Evolutionary conservation across 1,284 basidiomycete genomes (phyloP).

Genomic region (Agroathelia rolfsii): DNA sequence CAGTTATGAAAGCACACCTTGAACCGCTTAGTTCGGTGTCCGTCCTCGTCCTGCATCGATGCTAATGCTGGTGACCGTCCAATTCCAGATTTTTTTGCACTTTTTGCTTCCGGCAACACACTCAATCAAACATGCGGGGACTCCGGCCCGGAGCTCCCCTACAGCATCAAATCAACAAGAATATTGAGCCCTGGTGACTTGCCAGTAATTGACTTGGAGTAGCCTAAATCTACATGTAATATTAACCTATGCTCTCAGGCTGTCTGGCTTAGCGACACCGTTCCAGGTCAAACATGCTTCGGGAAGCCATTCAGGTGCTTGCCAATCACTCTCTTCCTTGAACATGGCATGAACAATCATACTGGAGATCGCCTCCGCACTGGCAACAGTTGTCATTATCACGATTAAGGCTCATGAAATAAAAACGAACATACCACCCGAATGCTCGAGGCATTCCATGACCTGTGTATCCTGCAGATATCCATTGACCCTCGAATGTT

Average conservation of each 20-base stretch:
- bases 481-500: constrained; percentile 49
- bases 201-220: no score
- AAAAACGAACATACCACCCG: constrained; percentile 41
- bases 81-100: no score
- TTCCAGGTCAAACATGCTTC: constrained; percentile 44
- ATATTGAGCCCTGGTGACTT: no score
- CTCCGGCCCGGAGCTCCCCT: no score
- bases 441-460: constrained; percentile 78
- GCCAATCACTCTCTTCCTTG: constrained; percentile 35
- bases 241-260: no score
- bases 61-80: no score
- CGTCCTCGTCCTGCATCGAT: constrained; percentile 19
- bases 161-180: no score
- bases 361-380: constrained; percentile 54
- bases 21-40: constrained; percentile 32
- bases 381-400: constrained; percentile 17
- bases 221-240: no score
- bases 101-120: no score
- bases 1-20: constrained; percentile 23
- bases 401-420: constrained; percentile 1
- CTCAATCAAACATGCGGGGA: no score
- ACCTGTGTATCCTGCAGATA: constrained; percentile 67
- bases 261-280: no score
- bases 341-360: constrained; percentile 35
- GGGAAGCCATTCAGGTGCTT: constrained; percentile 53